Evolutionary conservation across 805 yeast species (phyloP).

Genomic region (Nakazawaea anatomiae): DNA sequence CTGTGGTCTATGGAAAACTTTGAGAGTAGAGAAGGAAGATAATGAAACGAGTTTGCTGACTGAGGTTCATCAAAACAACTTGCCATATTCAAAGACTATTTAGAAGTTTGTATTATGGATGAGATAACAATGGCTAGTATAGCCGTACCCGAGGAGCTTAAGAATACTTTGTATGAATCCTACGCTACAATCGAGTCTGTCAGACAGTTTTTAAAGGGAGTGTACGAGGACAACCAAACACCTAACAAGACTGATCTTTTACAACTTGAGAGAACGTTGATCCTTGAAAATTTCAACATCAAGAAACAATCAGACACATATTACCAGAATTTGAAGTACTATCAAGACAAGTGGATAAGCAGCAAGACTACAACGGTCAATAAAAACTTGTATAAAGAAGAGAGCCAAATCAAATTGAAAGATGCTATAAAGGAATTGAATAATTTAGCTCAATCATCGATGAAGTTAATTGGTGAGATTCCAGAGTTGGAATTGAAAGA

Average conservation of each 20-base stretch:
- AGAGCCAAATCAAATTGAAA: neutral
- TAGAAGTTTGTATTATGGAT: neutral
- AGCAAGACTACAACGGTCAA: neutral
- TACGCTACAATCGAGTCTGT: conserved; percentile 1
- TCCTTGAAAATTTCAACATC: conserved; percentile 6
- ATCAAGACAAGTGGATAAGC: neutral
- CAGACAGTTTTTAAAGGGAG: neutral
- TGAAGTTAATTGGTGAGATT: neutral
- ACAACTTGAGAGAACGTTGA: neutral
- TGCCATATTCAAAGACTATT: too few species aligned
- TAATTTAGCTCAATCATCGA: neutral
- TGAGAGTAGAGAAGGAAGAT: too few species aligned
- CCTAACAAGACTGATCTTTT: neutral
- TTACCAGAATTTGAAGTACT: neutral
- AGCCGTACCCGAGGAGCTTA: neutral
- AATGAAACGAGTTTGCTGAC: too few species aligned
- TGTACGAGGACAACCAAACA: conserved; percentile 5
- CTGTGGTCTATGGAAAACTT: too few species aligned
- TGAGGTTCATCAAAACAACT: too few species aligned
- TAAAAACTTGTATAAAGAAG: neutral
- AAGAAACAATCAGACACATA: conserved; percentile 3
- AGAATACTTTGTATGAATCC: neutral
- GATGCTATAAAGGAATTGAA: conserved; percentile 1
- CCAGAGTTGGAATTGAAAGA: conserved; percentile 4
- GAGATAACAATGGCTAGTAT: neutral